Percentiles rank a stretch among this genome's conserved stretches.
Evolutionary conservation across 176 grass and related monocot genomes (phyloP).

Genomic region (Rhynchospora breviuscula): DNA sequence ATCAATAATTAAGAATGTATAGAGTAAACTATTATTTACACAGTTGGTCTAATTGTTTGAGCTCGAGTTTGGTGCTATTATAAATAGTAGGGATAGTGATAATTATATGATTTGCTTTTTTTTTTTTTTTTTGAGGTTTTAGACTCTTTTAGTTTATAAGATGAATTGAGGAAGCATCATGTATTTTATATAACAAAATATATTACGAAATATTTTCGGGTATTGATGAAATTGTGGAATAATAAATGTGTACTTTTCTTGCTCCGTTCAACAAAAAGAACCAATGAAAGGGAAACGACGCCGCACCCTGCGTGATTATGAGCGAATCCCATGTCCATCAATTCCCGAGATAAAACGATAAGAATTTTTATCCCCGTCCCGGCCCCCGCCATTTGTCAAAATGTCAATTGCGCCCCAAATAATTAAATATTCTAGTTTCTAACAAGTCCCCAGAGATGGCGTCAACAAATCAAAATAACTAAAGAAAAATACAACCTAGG

Average conservation of each 20-base stretch:
- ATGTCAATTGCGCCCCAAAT: background rate
- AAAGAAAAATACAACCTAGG: background rate
- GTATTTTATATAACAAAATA: too few relatives aligned
- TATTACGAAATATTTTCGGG: background rate
- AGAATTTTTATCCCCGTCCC: background rate
- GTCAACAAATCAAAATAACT: background rate
- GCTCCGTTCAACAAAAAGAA: background rate
- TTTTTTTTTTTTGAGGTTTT: too few relatives aligned
- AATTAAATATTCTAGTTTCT: background rate
- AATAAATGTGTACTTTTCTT: background rate
- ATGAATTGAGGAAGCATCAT: too few relatives aligned
- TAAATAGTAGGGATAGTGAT: too few relatives aligned
- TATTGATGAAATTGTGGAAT: too few relatives aligned
- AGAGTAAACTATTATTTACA: too few relatives aligned
- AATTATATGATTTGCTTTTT: too few relatives aligned
- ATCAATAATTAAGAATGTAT: too few relatives aligned
- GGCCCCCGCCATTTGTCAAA: background rate
- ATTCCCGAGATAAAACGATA: background rate
- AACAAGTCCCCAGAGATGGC: background rate
- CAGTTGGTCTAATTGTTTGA: too few relatives aligned
- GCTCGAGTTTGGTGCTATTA: too few relatives aligned
- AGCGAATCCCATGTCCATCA: constrained; percentile 7
- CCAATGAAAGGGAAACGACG: constrained; percentile 23
- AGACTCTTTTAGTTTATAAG: too few relatives aligned
- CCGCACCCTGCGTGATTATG: background rate